These are phyloP conservation scores for Candida succiphila DNA, from an alignment of 805 yeast genomes.

Conservation along the genomic window DNA sequence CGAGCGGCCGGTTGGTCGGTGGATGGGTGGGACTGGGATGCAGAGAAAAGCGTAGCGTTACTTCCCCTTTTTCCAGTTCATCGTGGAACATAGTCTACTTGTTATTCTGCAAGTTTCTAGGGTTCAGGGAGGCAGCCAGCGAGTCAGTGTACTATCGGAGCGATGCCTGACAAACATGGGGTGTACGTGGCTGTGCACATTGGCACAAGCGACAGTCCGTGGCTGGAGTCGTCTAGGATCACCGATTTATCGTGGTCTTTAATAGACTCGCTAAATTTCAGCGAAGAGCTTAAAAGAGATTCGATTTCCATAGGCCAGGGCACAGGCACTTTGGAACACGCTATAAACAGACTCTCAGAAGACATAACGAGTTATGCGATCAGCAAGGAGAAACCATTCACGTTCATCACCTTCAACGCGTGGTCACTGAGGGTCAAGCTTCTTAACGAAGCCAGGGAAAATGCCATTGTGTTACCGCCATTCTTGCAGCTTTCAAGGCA, in stretches of 20 bases:
- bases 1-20: no score
- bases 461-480: conserved; percentile 59
- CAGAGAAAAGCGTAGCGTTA: no score
- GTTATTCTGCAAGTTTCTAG: no score
- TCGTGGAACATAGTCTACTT: no score
- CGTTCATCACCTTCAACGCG: conserved; percentile 54
- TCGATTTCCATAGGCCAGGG: conserved; percentile 43
- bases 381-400: conserved; percentile 37
- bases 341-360: conserved; percentile 43
- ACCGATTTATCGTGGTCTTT: conserved; percentile 61
- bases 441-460: conserved; percentile 74
- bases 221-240: conserved; percentile 61
- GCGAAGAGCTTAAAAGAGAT: conserved; percentile 30
- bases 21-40: no score
- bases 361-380: conserved; percentile 35
- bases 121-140: no score
- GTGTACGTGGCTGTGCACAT: no score
- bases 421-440: conserved; percentile 71
- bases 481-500: conserved; percentile 68
- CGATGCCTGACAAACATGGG: no score
- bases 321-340: conserved; percentile 54
- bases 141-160: no score
- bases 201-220: no score
- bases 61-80: no score
- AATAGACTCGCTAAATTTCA: conserved; percentile 42